Evolutionary conservation across 345 rosid genomes (phyloP).

Genomic region (Hibiscus tridactylites): DNA sequence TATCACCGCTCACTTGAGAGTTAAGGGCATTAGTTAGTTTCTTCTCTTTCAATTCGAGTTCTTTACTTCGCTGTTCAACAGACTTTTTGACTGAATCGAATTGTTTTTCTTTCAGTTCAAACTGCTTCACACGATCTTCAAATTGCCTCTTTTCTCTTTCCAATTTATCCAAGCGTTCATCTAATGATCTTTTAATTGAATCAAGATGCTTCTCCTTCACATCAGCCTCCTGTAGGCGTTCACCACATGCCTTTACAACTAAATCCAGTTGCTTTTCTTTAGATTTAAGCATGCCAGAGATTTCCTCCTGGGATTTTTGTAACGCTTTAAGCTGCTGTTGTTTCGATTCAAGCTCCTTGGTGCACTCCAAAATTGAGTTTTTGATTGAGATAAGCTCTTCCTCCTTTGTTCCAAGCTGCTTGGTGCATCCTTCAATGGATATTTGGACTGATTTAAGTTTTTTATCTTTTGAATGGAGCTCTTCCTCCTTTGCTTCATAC

Average conservation of each 20-base stretch:
- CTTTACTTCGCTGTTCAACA: constrained; percentile 11
- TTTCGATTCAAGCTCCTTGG: constrained; percentile 7
- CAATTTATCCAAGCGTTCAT: neutral
- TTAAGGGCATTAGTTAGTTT: neutral
- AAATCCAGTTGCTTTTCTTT: constrained; percentile 10
- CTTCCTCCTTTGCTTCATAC: constrained; percentile 9
- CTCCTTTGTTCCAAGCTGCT: constrained; percentile 15
- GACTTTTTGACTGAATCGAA: neutral
- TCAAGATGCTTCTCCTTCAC: constrained; percentile 17
- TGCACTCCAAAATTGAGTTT: constrained; percentile 7
- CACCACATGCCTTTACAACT: neutral
- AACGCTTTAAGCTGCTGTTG: neutral
- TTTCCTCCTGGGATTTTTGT: neutral
- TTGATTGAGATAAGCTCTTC: constrained; percentile 9
- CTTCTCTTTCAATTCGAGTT: constrained; percentile 15
- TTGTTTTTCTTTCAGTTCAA: constrained; percentile 20
- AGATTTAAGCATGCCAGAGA: constrained; percentile 1
- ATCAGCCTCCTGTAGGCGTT: constrained; percentile 12
- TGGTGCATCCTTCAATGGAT: constrained; percentile 13
- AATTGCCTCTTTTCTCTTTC: neutral
- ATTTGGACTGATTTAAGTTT: constrained; percentile 16
- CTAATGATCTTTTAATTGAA: constrained; percentile 15
- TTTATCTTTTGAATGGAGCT: constrained; percentile 3
- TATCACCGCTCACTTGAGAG: neutral
- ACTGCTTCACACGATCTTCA: constrained; percentile 14